These are phyloP conservation scores for Pseudogymnoascus sp. DNA, from an alignment of 2,329 filamentous ascomycete species.

Conservation along the genomic window DNA sequence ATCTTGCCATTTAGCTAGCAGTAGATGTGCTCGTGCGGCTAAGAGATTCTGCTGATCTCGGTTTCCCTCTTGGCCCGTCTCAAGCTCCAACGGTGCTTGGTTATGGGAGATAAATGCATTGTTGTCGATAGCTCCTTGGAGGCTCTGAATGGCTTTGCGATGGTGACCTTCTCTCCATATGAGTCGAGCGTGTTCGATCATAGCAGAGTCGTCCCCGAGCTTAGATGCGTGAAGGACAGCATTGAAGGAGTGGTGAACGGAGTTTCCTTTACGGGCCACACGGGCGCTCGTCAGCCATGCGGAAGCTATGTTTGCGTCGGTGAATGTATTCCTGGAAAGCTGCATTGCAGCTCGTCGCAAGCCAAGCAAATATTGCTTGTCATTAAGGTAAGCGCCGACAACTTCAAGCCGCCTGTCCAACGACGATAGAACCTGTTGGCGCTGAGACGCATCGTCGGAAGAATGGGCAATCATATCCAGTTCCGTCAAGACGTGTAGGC, in stretches of 20 bases:
- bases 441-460: conserved; percentile 35
- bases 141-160: conserved; percentile 85
- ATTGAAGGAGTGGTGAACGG: conserved; percentile 83
- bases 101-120: conserved; percentile 58
- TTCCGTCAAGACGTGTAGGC: conserved; percentile 81
- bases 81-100: conserved; percentile 9
- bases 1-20: conserved; percentile 96
- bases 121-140: conserved; percentile 77
- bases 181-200: conserved; percentile 87
- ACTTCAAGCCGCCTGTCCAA: conserved; percentile 77
- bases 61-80: neutral
- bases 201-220: conserved; percentile 77
- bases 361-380: conserved; percentile 90
- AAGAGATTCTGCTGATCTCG: conserved; percentile 49
- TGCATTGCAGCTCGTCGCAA: conserved; percentile 84
- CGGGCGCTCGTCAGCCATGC: conserved; percentile 81
- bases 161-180: conserved; percentile 91
- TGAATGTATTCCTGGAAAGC: conserved; percentile 60
- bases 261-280: conserved; percentile 77
- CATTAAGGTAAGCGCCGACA: conserved; percentile 78
- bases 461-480: conserved; percentile 65
- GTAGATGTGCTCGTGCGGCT: conserved; percentile 71
- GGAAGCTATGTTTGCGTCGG: conserved; percentile 67
- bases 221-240: conserved; percentile 83
- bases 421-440: conserved; percentile 41